Base-by-base conservation (phyloP, 495 filamentous ascomycete species). In the Talaromyces liani region DNA sequence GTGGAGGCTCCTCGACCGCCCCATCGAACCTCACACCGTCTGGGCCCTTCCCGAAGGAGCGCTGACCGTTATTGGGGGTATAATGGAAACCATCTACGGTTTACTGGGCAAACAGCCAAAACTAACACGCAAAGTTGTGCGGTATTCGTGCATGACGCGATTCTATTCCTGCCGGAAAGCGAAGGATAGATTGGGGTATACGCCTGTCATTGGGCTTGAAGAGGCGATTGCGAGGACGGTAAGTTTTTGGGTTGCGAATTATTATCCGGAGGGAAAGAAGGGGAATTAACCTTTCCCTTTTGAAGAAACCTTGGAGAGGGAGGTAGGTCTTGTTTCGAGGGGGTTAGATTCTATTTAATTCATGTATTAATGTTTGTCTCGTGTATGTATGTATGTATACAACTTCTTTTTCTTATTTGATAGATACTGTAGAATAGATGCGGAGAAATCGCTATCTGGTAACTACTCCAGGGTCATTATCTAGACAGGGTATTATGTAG, bases 101-200 rank as follows among this genome's bases (percentile, higher is more conserved):
- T 36, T 89, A 33, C 75, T 91, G 51, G 82, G 88, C n/a, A 89
- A 87, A 77, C 87, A 84, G 60, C 88, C 91, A 14, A 89, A 85
- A 25, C 78, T 98, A 70, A 94, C 85, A 55, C 80, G 87, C 68
- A 82, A 88, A 70, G 82, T 85, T 57, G 91, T 94, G 61, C 82
- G 87, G 41, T 93, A 88, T 69, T 79, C 77, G 31, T 88, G 86
- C 73, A 94, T 93, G 88, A 90, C 89, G 51, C 84, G 91, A 24
- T 97, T 92, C 77, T 94, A 90, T 69, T 86, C 87, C 64, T 89
- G 91, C 60, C 78, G 85, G n/a, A 97, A 96, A 83, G 92, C 92
- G 58, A 91, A 87, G 79, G 78, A 71, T 68, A 74, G 90, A 67
- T 77, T 96, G 59, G 89, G 90, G 25, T 97, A 96, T 73, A 62